Evolutionary conservation across 1,139 yeast genomes (phyloP).

Genomic region (Scheffersomyces stambukii): DNA sequence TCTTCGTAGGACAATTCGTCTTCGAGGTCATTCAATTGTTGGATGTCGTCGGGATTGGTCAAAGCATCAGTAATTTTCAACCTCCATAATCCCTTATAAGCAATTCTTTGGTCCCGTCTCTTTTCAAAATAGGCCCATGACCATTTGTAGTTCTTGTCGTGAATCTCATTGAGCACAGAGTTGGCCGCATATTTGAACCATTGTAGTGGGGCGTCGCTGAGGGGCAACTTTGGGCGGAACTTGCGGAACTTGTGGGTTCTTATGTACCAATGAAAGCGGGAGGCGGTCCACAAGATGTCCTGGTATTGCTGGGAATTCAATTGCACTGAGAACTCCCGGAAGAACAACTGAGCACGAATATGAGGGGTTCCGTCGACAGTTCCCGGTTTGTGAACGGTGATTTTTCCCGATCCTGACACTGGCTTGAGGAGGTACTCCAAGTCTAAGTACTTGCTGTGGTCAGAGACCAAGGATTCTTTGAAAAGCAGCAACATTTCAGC

Average conservation of each 20-base stretch:
- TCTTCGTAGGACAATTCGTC: conserved; percentile 66
- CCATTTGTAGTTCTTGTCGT: conserved; percentile 76
- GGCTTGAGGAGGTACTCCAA: conserved; percentile 78
- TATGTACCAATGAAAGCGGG: conserved; percentile 74
- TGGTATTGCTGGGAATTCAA: conserved; percentile 83
- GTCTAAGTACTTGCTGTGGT: conserved; percentile 15
- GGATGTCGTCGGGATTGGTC: conserved; percentile 33
- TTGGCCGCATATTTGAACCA: conserved; percentile 84
- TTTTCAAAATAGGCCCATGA: conserved; percentile 79
- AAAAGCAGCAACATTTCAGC: conserved; percentile 43
- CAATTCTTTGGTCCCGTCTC: conserved; percentile 67
- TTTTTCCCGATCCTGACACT: conserved; percentile 81
- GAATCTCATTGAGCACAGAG: conserved; percentile 73
- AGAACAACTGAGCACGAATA: conserved; percentile 68
- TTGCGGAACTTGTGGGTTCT: conserved; percentile 73
- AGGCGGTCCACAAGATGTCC: conserved; percentile 76
- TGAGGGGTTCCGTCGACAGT: conserved; percentile 70
- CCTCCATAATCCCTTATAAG: conserved; percentile 70
- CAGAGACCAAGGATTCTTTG: conserved; percentile 16
- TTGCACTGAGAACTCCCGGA: conserved; percentile 83
- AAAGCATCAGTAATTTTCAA: conserved; percentile 34
- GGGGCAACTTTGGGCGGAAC: conserved; percentile 59
- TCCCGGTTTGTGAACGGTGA: conserved; percentile 76
- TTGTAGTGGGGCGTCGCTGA: conserved; percentile 63
- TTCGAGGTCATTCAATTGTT: conserved; percentile 53